These are phyloP conservation scores for Epichloe sylvatica DNA, from an alignment of 2,329 filamentous ascomycete genomes.

Conservation along the genomic window DNA sequence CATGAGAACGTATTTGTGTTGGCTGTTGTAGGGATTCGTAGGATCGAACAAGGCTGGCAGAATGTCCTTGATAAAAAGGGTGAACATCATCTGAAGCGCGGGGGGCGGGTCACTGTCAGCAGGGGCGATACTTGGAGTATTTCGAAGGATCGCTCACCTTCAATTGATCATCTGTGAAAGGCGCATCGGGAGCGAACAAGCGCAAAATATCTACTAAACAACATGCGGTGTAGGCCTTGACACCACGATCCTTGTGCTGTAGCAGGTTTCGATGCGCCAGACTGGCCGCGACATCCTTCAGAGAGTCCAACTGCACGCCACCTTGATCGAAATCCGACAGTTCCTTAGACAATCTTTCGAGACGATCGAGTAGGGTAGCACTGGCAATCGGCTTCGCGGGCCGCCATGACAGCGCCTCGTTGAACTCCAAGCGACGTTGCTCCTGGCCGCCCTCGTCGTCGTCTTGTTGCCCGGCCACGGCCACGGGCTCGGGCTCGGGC, in stretches of 20 bases:
- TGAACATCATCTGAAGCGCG: conserved; percentile 70
- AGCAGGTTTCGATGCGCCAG: conserved; percentile 70
- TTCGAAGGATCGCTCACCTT: conserved; percentile 45
- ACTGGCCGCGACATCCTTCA: conserved; percentile 71
- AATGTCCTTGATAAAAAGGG: conserved; percentile 69
- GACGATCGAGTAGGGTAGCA: conserved; percentile 64
- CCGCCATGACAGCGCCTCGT: conserved; percentile 78
- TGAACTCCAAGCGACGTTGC: conserved; percentile 51
- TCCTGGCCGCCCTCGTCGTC: conserved; percentile 7
- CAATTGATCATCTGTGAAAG: conserved; percentile 77
- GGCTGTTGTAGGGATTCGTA: conserved; percentile 76
- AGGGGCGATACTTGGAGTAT: conserved; percentile 9
- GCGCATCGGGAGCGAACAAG: conserved; percentile 86
- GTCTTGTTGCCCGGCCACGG: conserved; percentile 1
- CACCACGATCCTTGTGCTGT: conserved; percentile 83
- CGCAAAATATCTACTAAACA: conserved; percentile 89
- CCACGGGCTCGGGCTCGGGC: conserved; percentile 3
- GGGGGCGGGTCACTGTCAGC: conserved; percentile 4
- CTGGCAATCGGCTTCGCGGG: conserved; percentile 81
- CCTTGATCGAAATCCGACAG: conserved; percentile 79
- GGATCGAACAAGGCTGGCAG: conserved; percentile 77
- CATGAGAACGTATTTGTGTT: conserved; percentile 81
- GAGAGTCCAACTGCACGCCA: conserved; percentile 66
- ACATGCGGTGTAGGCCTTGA: conserved; percentile 75
- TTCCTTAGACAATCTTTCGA: conserved; percentile 71